Conservation (phyloP, 371 early-diverging fungal genomes). For the Batrachochytrium dendrobatidis region DNA sequence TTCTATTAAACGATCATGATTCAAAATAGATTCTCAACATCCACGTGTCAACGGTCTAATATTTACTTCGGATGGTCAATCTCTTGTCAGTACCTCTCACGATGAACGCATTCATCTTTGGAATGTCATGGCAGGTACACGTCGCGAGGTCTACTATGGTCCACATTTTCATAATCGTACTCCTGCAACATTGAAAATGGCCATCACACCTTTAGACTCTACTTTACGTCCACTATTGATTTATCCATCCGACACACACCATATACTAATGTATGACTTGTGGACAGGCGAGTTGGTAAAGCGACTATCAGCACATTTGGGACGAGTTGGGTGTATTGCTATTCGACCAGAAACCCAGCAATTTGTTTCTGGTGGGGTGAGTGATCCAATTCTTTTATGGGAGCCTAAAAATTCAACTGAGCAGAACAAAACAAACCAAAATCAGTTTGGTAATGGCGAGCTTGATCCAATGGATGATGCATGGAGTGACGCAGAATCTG, state of each 20-base stretch:
- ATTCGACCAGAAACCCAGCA: conserved; percentile 27
- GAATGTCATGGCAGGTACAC: conserved; percentile 57
- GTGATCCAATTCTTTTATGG: not conserved
- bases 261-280: conserved; percentile 55
- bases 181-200: conserved; percentile 27
- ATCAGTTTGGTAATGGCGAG: no score
- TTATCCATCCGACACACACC: conserved; percentile 52
- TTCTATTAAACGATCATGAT: no score
- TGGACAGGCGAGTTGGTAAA: conserved; percentile 47
- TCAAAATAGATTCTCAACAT: no score
- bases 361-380: not conserved
- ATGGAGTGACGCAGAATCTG: no score
- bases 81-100: conserved; percentile 58
- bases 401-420: not conserved
- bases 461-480: no score
- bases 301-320: conserved; percentile 57
- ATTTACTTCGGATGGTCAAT: conserved; percentile 55
- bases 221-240: conserved; percentile 35
- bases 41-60: conserved; percentile 67
- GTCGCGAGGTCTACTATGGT: conserved; percentile 49
- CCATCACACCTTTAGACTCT: conserved; percentile 40
- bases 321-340: conserved; percentile 52
- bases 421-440: no score
- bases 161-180: conserved; percentile 47
- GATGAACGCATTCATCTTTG: conserved; percentile 74